These are phyloP conservation scores for Tricholoma sp. DNA, from an alignment of 768 basidiomycete genomes.

Conservation along the genomic window DNA sequence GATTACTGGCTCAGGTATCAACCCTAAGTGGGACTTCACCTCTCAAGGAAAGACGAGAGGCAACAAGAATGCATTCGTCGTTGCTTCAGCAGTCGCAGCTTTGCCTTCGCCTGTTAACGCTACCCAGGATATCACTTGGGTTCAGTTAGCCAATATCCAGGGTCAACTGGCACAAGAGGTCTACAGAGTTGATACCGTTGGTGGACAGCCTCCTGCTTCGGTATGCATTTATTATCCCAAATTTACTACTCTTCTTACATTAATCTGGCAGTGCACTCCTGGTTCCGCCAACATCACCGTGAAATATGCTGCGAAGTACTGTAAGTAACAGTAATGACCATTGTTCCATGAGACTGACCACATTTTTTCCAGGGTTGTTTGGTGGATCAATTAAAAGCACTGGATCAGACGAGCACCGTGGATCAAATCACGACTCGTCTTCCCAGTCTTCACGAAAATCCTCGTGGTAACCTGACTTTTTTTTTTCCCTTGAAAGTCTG, in stretches of 20 bases:
- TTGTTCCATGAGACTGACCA: too few relatives aligned
- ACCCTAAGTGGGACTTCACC: conserved; percentile 57
- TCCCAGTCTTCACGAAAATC: too few relatives aligned
- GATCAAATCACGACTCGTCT: too few relatives aligned
- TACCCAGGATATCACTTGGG: conserved; percentile 47
- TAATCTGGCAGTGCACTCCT: conserved; percentile 26
- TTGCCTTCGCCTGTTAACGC: conserved; percentile 35
- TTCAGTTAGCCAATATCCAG: conserved; percentile 39
- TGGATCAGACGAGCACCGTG: too few relatives aligned
- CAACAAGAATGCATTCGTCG: conserved; percentile 40
- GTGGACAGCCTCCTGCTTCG: conserved; percentile 50
- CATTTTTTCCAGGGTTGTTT: too few relatives aligned
- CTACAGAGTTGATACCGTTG: conserved; percentile 48
- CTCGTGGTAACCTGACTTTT: too few relatives aligned
- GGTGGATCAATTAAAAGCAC: too few relatives aligned
- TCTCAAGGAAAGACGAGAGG: conserved; percentile 32
- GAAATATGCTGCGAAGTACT: conserved; percentile 50
- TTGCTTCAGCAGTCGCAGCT: conserved; percentile 37
- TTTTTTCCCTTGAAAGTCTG: too few relatives aligned
- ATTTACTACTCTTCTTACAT: neutral
- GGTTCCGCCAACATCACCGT: conserved; percentile 39
- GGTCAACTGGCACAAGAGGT: conserved; percentile 47
- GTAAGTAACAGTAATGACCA: conserved; percentile 24
- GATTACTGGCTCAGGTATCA: conserved; percentile 30
- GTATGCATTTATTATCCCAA: conserved; percentile 20